A percentile compares a stretch with the other conserved stretches of the same genome.
phyloP scores from a whole-genome alignment of 31 red algal species.

The Bonnemaisonia californica region DNA sequence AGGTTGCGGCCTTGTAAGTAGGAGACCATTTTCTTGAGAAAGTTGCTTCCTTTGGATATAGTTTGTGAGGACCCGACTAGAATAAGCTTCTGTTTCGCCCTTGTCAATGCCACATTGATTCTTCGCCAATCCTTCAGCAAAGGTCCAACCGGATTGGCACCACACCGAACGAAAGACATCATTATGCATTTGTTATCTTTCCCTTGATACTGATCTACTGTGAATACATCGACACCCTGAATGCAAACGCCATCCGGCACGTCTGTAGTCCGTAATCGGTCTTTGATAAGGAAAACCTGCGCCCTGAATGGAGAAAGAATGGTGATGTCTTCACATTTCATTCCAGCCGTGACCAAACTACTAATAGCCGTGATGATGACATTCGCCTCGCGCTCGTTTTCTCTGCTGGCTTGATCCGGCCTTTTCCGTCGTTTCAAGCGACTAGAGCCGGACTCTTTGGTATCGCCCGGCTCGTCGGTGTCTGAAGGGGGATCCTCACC shows the following conservation, averaged over 20 bases:
- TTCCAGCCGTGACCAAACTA: constrained; percentile 29
- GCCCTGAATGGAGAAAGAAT: constrained; percentile 84
- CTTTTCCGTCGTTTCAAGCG: neutral
- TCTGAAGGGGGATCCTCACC: neutral
- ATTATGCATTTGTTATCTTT: constrained; percentile 81
- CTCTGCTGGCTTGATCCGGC: constrained; percentile 11
- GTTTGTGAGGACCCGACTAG: constrained; percentile 78
- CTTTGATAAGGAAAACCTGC: constrained; percentile 51
- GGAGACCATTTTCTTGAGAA: constrained; percentile 23
- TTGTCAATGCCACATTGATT: constrained; percentile 87
- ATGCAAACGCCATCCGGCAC: neutral
- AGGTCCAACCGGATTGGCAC: constrained; percentile 46
- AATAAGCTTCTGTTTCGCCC: constrained; percentile 87
- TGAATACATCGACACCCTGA: constrained; percentile 34
- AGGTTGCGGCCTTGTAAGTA: constrained; percentile 6
- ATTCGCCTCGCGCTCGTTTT: constrained; percentile 51
- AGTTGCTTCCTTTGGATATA: constrained; percentile 39
- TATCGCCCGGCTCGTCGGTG: neutral
- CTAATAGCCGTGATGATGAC: constrained; percentile 37
- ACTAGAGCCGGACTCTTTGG: neutral
- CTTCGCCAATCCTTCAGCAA: constrained; percentile 89
- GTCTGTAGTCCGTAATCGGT: neutral
- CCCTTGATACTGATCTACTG: constrained; percentile 96
- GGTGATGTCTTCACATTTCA: constrained; percentile 45
- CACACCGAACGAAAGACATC: constrained; percentile 73